A percentile compares a stretch with the other conserved stretches of the same genome.
phyloP scores from a whole-genome alignment of 139 green algal species.

The Marvania coccoides region DNA sequence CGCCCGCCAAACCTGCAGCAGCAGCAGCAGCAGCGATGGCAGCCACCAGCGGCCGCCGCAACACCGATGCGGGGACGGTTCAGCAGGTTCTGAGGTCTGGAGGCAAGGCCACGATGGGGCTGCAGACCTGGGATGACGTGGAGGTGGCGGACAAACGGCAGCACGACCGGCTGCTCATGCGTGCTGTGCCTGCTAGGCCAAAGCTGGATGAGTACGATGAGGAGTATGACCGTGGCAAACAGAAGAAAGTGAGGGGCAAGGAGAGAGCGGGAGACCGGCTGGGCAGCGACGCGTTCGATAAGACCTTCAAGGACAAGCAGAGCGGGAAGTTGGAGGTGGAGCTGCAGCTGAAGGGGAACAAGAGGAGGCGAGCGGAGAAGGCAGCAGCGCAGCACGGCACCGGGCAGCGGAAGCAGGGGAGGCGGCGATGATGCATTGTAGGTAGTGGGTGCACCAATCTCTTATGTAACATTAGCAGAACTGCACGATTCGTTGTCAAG shows the following conservation, averaged over 20 bases:
- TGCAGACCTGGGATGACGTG: slow-evolving; percentile 11
- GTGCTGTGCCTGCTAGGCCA: background rate
- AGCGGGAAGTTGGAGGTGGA: background rate
- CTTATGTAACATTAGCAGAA: background rate
- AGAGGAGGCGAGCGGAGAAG: background rate
- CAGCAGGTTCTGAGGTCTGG: background rate
- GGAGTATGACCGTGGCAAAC: slow-evolving; percentile 39
- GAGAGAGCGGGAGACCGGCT: background rate
- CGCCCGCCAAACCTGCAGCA: background rate
- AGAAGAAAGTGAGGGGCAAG: slow-evolving; percentile 36
- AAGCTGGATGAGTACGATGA: slow-evolving; percentile 32
- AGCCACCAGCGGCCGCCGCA: background rate
- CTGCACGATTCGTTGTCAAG: background rate
- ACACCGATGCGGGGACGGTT: background rate
- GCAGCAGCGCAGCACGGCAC: background rate
- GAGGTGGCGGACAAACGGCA: background rate
- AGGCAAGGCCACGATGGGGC: background rate
- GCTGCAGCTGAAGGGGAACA: background rate
- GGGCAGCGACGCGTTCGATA: background rate
- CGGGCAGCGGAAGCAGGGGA: background rate
- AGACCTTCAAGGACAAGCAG: slow-evolving; percentile 10
- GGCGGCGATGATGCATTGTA: background rate
- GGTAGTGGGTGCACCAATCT: background rate
- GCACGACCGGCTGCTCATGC: background rate
- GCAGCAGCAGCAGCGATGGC: background rate